Evolutionary conservation across 352 stramenopile species (phyloP).

Genomic region (Pythium brassicae): DNA sequence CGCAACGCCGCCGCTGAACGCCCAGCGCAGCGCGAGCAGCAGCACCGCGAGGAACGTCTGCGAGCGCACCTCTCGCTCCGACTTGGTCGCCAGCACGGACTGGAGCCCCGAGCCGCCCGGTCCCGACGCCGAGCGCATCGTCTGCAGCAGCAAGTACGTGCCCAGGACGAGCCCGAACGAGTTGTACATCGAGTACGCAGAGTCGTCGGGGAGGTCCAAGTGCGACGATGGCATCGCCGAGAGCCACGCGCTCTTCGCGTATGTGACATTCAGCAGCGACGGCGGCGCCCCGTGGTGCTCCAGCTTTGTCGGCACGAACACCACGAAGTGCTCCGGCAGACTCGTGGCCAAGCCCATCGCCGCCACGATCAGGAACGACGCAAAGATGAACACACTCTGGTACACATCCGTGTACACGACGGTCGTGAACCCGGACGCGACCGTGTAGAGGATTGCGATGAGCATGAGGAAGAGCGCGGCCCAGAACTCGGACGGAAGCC

Average conservation of each 20-base stretch:
- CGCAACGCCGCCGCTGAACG: constrained; percentile 66
- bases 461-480: constrained; percentile 59
- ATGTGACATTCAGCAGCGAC: constrained; percentile 43
- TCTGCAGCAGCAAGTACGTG: constrained; percentile 60
- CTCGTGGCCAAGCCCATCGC: constrained; percentile 52
- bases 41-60: constrained; percentile 78
- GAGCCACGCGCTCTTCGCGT: constrained; percentile 46
- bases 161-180: constrained; percentile 47
- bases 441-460: constrained; percentile 65
- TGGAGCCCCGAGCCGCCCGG: constrained; percentile 65
- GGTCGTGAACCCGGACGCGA: constrained; percentile 65
- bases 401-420: constrained; percentile 84
- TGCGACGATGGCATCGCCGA: constrained; percentile 29
- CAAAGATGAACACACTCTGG: constrained; percentile 80
- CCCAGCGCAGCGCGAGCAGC: constrained; percentile 66
- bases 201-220: constrained; percentile 34
- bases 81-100: constrained; percentile 74
- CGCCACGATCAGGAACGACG: constrained; percentile 62
- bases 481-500: constrained; percentile 69
- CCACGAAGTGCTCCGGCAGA: constrained; percentile 44
- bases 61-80: constrained; percentile 69
- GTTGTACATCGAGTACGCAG: constrained; percentile 77
- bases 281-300: constrained; percentile 18
- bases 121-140: constrained; percentile 65
- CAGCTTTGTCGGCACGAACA: constrained; percentile 51